Base-by-base conservation (phyloP, 2,329 filamentous ascomycete genomes). In the Balansia obtecta region DNA sequence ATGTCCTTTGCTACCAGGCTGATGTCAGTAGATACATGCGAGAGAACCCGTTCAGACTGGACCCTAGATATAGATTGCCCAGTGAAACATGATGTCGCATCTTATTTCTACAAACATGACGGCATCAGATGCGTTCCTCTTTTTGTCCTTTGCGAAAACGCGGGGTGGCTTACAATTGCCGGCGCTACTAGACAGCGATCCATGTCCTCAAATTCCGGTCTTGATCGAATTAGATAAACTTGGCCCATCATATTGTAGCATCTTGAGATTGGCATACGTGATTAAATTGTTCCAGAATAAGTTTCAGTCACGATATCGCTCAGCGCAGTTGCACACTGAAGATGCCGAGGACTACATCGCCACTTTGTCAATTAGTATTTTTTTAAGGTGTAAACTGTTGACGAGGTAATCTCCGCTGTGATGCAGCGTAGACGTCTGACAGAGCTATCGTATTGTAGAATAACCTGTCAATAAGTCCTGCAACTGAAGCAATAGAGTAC, bases 11-110 rank as follows among this genome's bases (percentile, higher is more conserved):
- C 45, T 64, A 66, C 52, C 75, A 81, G 61, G 60, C 61, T 2
- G 77, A 89, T 59, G 73, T 88, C 27, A 86, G 82, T 59, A 68
- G 73, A 9, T 85, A 75, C 55, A 78, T 86, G 34, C 69, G 71
- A 30, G 61, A 57, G 7, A 59, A 64, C 6, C 77, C 78, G 0
- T 83, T 83, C 55, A 59, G 58, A 40, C 59, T 72, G 13, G 57
- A 68, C 33, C 55, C 60, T 1, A 44, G 32, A 6, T 68, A 67
- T 50, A 46, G 18, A 7, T 40, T 61, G 16, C 10, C 49, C 1
- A 5, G 9, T 18, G 46, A 32, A 22, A 10, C 41, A 15, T 52
- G 46, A 48, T 22, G 4, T 40, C 13, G 18, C 16, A 0, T 16
- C 32, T 13, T 16, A 4, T n/a, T 22, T 38, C 4, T 39, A 33